These are phyloP conservation scores for Hanseniaspora occidentalis DNA, from an alignment of 805 yeast genomes.

Conservation along the genomic window DNA sequence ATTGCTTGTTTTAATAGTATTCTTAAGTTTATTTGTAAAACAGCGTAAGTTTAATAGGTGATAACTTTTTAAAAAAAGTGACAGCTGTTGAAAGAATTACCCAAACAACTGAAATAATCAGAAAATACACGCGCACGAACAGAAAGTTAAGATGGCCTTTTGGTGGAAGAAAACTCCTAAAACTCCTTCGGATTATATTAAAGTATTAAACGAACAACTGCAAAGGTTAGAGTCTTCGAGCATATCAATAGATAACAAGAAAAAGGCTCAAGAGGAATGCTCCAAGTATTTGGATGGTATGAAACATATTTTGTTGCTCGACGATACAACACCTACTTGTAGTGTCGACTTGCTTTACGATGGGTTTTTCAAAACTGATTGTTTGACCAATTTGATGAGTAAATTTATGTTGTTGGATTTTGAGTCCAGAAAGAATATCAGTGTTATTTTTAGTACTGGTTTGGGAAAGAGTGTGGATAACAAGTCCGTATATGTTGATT, in stretches of 20 bases:
- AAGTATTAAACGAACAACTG: conserved; percentile 63
- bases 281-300: conserved; percentile 51
- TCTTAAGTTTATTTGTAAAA: too few species aligned
- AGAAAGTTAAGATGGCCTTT: conserved; percentile 56
- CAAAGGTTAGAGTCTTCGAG: conserved; percentile 38
- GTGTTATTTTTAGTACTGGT: conserved; percentile 57
- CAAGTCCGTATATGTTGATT: conserved; percentile 80
- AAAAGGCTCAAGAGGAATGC: conserved; percentile 60
- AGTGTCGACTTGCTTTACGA: neutral
- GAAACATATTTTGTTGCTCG: conserved; percentile 52
- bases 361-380: conserved; percentile 34
- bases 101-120: conserved; percentile 12
- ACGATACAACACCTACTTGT: conserved; percentile 36
- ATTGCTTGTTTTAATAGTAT: too few species aligned
- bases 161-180: conserved; percentile 84
- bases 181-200: conserved; percentile 74
- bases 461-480: conserved; percentile 67
- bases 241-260: conserved; percentile 20
- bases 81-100: neutral
- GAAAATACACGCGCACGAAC: conserved; percentile 17
- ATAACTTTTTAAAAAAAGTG: too few species aligned
- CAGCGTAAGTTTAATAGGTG: too few species aligned
- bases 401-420: conserved; percentile 65
- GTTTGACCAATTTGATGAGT: conserved; percentile 46
- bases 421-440: conserved; percentile 80